phyloP scores from a whole-genome alignment of 257 asterid species.

The Voacanga thouarsii region DNA sequence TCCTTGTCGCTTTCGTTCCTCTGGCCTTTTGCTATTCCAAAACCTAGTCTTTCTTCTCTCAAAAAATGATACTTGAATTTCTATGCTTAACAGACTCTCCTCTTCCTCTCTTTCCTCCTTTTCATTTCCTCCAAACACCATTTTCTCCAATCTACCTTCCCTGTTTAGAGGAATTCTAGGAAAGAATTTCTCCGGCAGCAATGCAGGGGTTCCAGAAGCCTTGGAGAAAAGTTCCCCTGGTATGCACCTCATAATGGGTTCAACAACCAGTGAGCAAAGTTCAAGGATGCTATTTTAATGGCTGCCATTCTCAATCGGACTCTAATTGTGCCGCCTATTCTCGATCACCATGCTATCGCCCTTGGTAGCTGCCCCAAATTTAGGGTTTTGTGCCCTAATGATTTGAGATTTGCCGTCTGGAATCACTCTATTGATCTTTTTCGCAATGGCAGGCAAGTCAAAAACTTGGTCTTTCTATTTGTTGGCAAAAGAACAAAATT shows the following conservation, averaged over 20 bases:
- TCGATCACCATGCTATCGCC: constrained; percentile 84
- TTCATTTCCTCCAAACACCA: too few relatives aligned
- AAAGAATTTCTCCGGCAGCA: constrained; percentile 9
- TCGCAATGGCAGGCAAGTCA: constrained; percentile 56
- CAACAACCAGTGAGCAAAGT: constrained; percentile 84
- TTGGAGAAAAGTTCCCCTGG: constrained; percentile 57
- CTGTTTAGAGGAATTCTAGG: constrained; percentile 24
- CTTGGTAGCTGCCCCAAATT: constrained; percentile 94
- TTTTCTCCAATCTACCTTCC: constrained; percentile 31
- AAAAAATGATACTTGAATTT: too few relatives aligned
- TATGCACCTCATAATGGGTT: constrained; percentile 95
- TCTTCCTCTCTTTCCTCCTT: too few relatives aligned
- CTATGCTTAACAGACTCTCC: too few relatives aligned
- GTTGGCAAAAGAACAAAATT: constrained; percentile 67
- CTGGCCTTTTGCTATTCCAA: too few relatives aligned
- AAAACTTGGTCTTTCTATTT: too few relatives aligned
- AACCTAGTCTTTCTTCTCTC: too few relatives aligned
- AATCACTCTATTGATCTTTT: constrained; percentile 59
- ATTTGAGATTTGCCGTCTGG: constrained; percentile 73
- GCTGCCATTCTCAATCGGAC: too few relatives aligned
- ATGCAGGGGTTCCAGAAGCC: constrained; percentile 11
- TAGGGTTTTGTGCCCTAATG: constrained; percentile 69
- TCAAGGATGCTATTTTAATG: constrained; percentile 66
- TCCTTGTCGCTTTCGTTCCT: too few relatives aligned
- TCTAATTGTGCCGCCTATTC: constrained; percentile 80